These are phyloP conservation scores for Pneumocystis canis DNA, from an alignment of 1,139 yeast genomes.

Conservation along the genomic window DNA sequence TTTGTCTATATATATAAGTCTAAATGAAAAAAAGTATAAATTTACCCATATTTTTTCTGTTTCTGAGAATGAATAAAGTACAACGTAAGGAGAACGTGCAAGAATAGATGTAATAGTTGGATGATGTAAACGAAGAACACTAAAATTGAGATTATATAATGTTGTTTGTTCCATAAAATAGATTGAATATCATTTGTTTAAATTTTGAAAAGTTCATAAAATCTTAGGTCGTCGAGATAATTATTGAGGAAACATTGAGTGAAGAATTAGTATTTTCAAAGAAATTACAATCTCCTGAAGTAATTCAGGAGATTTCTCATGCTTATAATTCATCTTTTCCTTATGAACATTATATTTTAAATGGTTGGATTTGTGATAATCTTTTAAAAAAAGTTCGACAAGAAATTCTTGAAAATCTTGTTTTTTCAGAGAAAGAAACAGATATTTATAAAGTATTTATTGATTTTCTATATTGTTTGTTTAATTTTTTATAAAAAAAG, in stretches of 20 bases:
- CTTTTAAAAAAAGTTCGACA: conserved; percentile 63
- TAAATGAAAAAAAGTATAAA: not conserved
- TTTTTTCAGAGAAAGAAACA: conserved; percentile 88
- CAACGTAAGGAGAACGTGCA: not conserved
- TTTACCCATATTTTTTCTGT: not conserved
- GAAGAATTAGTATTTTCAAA: not conserved
- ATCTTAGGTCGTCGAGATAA: too few species aligned
- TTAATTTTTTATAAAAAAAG: not conserved
- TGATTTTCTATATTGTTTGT: not conserved
- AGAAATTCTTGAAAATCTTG: conserved; percentile 70
- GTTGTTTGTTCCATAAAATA: not conserved
- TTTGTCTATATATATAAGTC: not conserved
- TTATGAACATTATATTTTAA: conserved; percentile 78
- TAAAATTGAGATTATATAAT: not conserved
- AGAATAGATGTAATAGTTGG: not conserved
- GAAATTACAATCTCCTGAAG: not conserved
- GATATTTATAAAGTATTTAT: conserved; percentile 58
- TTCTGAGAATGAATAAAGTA: not conserved
- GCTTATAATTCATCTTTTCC: conserved; percentile 34
- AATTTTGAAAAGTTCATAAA: too few species aligned
- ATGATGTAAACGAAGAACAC: not conserved
- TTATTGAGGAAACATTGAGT: not conserved
- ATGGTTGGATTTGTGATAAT: conserved; percentile 56
- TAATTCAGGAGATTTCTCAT: not conserved
- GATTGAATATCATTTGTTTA: too few species aligned